Evolutionary conservation across 805 yeast genomes (phyloP).

Genomic region (Candida golubevii): DNA sequence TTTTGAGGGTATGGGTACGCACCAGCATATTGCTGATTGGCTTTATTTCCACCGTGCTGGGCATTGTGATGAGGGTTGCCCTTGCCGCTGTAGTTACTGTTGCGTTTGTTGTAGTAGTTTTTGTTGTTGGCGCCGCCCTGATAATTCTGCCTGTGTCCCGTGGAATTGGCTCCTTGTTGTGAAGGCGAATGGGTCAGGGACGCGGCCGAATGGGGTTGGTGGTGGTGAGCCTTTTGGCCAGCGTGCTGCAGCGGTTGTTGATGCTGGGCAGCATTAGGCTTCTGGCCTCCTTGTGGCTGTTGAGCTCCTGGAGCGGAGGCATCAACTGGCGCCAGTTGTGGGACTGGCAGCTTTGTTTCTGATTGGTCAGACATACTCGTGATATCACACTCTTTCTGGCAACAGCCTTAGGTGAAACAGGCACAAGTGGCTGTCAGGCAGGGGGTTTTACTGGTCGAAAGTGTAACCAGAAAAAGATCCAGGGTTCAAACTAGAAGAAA

Average conservation of each 20-base stretch:
- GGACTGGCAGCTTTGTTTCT: too few relatives aligned
- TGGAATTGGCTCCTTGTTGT: constrained; percentile 2
- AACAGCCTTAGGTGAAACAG: too few relatives aligned
- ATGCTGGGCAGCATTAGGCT: background rate
- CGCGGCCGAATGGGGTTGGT: background rate
- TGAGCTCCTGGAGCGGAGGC: constrained; percentile 3
- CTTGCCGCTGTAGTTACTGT: constrained; percentile 14
- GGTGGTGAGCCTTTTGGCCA: background rate
- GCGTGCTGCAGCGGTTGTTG: constrained; percentile 7
- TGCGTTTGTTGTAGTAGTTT: constrained; percentile 17
- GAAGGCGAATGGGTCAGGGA: background rate
- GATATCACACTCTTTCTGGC: too few relatives aligned
- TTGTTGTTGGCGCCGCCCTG: constrained; percentile 3
- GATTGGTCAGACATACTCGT: too few relatives aligned
- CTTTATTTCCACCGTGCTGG: constrained; percentile 7
- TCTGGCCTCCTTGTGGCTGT: background rate
- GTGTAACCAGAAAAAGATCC: too few relatives aligned
- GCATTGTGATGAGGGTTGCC: constrained; percentile 7
- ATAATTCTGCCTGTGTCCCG: constrained; percentile 10
- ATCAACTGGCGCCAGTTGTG: background rate
- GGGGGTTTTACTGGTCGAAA: too few relatives aligned
- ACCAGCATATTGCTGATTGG: constrained; percentile 16
- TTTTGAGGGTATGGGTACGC: constrained; percentile 12
- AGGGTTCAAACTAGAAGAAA: too few relatives aligned
- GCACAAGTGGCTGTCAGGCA: too few relatives aligned